A percentile compares a stretch with the other conserved stretches of the same genome.
phyloP scores from a whole-genome alignment of 2,329 filamentous ascomycete genomes.

The Ampelomyces quisqualis region DNA sequence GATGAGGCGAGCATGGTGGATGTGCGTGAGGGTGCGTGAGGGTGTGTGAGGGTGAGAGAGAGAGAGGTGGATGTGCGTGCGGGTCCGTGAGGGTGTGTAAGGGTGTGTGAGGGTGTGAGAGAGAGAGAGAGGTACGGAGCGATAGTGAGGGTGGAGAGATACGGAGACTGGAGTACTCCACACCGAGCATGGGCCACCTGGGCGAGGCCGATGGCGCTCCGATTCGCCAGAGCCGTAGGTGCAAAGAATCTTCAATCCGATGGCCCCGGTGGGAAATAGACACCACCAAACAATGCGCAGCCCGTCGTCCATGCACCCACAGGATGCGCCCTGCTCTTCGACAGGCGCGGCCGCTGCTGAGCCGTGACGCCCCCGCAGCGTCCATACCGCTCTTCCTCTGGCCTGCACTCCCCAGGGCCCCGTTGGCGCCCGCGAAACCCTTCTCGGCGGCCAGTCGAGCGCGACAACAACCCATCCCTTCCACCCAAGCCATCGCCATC shows the following conservation, averaged over 20 bases:
- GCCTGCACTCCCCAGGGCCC: constrained; percentile 33
- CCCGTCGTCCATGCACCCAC: constrained; percentile 9
- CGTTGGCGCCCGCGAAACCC: constrained; percentile 9
- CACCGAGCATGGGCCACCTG: no score
- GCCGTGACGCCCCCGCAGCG: constrained; percentile 24
- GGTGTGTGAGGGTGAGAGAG: constrained; percentile 11
- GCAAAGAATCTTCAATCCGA: constrained; percentile 27
- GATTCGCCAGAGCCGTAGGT: constrained; percentile 15
- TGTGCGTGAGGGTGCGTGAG: constrained; percentile 10
- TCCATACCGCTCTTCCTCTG: constrained; percentile 39
- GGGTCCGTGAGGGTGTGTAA: no score
- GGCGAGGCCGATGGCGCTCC: constrained; percentile 11
- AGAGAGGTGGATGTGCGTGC: constrained; percentile 7
- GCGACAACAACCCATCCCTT: constrained; percentile 19
- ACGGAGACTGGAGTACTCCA: no score
- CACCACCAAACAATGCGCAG: no score
- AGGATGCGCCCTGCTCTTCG: constrained; percentile 39
- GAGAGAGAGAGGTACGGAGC: no score
- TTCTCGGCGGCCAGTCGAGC: constrained; percentile 29
- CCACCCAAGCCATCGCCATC: constrained; percentile 4
- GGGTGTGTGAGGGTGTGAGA: no score
- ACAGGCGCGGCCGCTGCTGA: constrained; percentile 30
- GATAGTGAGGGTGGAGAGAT: no score
- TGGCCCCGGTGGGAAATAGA: no score
- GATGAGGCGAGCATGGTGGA: constrained; percentile 42